These are phyloP conservation scores for Trichoderma sp. DNA, from an alignment of 2,329 filamentous ascomycete species.

Conservation along the genomic window DNA sequence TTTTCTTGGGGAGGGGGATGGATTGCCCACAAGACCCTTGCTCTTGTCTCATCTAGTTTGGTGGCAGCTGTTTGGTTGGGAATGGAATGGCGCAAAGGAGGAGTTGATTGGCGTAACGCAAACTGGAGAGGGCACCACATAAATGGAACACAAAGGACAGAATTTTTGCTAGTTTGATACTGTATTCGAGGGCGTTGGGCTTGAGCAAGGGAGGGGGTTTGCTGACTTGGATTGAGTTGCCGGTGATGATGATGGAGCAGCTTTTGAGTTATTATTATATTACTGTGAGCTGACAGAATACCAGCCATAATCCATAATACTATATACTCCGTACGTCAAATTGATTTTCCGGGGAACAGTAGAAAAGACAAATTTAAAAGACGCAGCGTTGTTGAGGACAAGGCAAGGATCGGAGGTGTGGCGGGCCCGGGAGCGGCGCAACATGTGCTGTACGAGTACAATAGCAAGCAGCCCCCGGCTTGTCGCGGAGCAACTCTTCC, in stretches of 20 bases:
- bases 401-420: not conserved
- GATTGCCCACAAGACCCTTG: not conserved
- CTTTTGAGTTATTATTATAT: not conserved
- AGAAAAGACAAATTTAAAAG: not conserved
- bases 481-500: not conserved
- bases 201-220: not conserved
- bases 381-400: not conserved
- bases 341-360: not conserved
- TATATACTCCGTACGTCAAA: not conserved
- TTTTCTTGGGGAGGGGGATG: not conserved
- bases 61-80: not conserved
- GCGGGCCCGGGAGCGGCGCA: not conserved
- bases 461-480: not conserved
- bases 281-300: not conserved
- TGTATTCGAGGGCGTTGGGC: not conserved
- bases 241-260: no score
- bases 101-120: slow-evolving; percentile 1
- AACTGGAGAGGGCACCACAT: not conserved
- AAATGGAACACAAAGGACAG: not conserved
- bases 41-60: not conserved
- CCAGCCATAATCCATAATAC: not conserved
- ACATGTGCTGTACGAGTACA: not conserved
- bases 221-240: no score
- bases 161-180: not conserved
- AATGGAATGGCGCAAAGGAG: slow-evolving; percentile 2